phyloP scores from a whole-genome alignment of 305 asterid species.

The Fraxinus sp. region DNA sequence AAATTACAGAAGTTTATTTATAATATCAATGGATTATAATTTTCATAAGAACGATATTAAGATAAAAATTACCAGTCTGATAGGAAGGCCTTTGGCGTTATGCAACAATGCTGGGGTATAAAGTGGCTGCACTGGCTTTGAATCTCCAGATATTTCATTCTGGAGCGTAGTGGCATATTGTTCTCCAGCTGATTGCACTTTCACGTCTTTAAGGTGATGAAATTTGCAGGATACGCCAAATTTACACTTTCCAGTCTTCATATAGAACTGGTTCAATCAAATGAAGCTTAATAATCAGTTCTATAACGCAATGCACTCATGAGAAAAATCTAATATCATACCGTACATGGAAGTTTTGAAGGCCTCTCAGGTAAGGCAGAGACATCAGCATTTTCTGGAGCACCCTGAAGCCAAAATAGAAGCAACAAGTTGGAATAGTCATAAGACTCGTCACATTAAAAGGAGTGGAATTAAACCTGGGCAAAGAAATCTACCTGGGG shows the following conservation, averaged over 20 bases:
- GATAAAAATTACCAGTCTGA: constrained; percentile 65
- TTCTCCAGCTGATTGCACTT: constrained; percentile 42
- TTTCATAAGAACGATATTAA: background rate
- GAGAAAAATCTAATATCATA: constrained; percentile 43
- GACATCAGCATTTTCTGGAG: constrained; percentile 43
- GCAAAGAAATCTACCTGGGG: constrained; percentile 45
- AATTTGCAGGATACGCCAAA: background rate
- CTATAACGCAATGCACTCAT: background rate
- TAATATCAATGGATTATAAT: background rate
- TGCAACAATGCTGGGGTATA: constrained; percentile 63
- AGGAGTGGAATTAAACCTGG: constrained; percentile 11
- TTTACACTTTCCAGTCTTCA: too few species aligned
- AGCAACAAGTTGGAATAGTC: constrained; percentile 7
- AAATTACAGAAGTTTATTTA: background rate
- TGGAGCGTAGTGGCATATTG: constrained; percentile 42
- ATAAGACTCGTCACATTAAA: background rate
- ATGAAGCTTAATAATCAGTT: too few species aligned
- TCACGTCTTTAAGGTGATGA: constrained; percentile 84
- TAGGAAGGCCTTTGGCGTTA: constrained; percentile 86
- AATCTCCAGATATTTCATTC: constrained; percentile 34
- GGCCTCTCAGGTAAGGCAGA: constrained; percentile 81
- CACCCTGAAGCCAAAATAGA: constrained; percentile 50
- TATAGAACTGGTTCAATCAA: too few species aligned
- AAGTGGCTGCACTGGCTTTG: constrained; percentile 35
- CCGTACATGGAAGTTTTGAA: constrained; percentile 84